These are phyloP conservation scores for Luzula sylvatica DNA, from an alignment of 176 grass and related monocot genomes.

Conservation along the genomic window DNA sequence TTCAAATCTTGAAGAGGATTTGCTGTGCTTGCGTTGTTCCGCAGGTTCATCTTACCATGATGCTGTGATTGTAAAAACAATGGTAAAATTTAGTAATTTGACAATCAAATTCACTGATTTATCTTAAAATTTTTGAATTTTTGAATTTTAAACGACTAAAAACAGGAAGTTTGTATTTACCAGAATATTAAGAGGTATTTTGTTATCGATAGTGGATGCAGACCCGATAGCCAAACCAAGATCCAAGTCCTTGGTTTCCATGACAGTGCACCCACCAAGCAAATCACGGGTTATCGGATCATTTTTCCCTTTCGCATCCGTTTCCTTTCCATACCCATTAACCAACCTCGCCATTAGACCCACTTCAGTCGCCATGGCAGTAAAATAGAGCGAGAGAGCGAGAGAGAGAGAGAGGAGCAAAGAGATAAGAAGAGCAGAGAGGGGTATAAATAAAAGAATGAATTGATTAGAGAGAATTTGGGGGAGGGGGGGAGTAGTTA, in stretches of 20 bases:
- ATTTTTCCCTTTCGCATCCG: slow-evolving; percentile 16
- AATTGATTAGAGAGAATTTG: not conserved
- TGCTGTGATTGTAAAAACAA: slow-evolving; percentile 20
- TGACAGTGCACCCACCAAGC: slow-evolving; percentile 54
- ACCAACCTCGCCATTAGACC: slow-evolving; percentile 41
- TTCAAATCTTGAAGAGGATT: slow-evolving; percentile 39
- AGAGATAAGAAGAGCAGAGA: slow-evolving; percentile 8
- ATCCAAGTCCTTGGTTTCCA: slow-evolving; percentile 33
- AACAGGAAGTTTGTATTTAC: not conserved
- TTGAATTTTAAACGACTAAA: too few relatives aligned
- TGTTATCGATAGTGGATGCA: slow-evolving; percentile 9
- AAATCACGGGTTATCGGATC: slow-evolving; percentile 90
- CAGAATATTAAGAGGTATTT: slow-evolving; percentile 22
- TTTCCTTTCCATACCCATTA: slow-evolving; percentile 25
- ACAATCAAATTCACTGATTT: not conserved
- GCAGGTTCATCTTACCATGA: slow-evolving; percentile 35
- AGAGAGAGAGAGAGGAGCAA: slow-evolving; percentile 10
- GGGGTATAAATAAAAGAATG: not conserved
- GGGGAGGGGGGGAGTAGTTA: not conserved
- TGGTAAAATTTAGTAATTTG: slow-evolving; percentile 3
- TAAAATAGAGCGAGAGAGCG: not conserved
- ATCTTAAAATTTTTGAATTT: too few relatives aligned
- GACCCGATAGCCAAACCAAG: slow-evolving; percentile 26
- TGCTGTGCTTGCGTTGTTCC: slow-evolving; percentile 28
- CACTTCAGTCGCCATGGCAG: slow-evolving; percentile 47